Conservation (phyloP, 345 rosid species). For the Nasturtium officinale region DNA sequence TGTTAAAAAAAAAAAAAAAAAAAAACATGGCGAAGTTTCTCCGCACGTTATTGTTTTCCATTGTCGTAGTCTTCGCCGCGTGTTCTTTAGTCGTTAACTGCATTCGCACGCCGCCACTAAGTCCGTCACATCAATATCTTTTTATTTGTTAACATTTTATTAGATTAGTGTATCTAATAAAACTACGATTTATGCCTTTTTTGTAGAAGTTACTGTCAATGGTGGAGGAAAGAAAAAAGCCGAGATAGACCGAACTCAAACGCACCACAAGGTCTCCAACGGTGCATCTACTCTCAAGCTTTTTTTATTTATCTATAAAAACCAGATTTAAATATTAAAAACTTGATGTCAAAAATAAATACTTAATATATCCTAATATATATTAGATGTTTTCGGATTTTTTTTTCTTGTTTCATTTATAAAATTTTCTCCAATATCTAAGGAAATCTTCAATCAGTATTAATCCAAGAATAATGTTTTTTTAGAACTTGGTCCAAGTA, state of each 20-base stretch:
- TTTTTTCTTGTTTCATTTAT: too few relatives aligned
- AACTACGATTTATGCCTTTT: background rate
- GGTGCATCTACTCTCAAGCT: background rate
- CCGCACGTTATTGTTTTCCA: constrained; percentile 10
- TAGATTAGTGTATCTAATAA: background rate
- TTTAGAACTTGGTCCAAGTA: too few relatives aligned
- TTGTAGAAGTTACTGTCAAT: constrained; percentile 29
- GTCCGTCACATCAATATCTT: constrained; percentile 39
- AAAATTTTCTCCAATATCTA: too few relatives aligned
- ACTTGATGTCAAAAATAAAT: background rate
- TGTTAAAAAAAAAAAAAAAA: background rate
- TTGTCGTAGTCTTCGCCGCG: constrained; percentile 35
- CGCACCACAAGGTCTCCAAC: constrained; percentile 25
- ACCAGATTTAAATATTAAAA: background rate
- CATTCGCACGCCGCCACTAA: constrained; percentile 46
- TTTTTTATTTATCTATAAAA: background rate
- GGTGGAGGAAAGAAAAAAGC: constrained; percentile 18
- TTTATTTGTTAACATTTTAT: background rate
- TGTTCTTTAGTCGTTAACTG: constrained; percentile 40
- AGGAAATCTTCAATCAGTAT: too few relatives aligned
- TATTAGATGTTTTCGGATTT: too few relatives aligned
- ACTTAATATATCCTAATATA: too few relatives aligned
- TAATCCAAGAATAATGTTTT: too few relatives aligned
- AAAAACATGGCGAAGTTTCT: constrained; percentile 24
- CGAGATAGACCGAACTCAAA: constrained; percentile 30